Conservation (phyloP, 2,329 filamentous ascomycete genomes). For the Aquanectria penicillioides region DNA sequence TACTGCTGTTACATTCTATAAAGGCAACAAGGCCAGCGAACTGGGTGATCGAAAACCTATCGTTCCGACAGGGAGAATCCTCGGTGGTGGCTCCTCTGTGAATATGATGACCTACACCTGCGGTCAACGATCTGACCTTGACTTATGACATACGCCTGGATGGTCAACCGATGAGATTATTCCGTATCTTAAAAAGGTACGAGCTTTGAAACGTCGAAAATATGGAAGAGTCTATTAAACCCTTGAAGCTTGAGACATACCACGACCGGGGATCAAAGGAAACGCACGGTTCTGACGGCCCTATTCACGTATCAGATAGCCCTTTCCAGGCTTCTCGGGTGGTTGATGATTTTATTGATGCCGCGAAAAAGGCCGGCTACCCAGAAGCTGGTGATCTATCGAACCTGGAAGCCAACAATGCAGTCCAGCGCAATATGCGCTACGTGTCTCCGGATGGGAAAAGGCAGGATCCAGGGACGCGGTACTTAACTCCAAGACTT, state of each 20-base stretch:
- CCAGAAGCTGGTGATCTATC: constrained; percentile 63
- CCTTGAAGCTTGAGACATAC: constrained; percentile 62
- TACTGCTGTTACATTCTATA: constrained; percentile 37
- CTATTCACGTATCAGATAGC: constrained; percentile 63
- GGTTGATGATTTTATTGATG: constrained; percentile 61
- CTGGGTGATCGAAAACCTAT: constrained; percentile 32
- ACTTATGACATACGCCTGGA: constrained; percentile 46
- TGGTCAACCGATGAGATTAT: constrained; percentile 46
- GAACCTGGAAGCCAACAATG: constrained; percentile 53
- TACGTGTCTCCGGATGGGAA: constrained; percentile 60
- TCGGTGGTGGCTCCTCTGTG: constrained; percentile 45
- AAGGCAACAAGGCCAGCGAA: constrained; percentile 30
- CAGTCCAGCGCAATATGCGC: constrained; percentile 40
- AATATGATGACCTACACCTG: constrained; percentile 46
- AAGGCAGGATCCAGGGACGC: constrained; percentile 65
- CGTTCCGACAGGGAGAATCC: constrained; percentile 38
- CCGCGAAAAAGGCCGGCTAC: constrained; percentile 57
- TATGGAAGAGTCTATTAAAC: not conserved
- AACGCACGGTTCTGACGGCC: constrained; percentile 63
- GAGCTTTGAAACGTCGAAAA: too few relatives aligned
- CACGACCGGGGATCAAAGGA: constrained; percentile 55
- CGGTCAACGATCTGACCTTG: constrained; percentile 43
- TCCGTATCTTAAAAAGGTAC: constrained; percentile 45
- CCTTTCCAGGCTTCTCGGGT: constrained; percentile 51
- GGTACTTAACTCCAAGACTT: constrained; percentile 52